phyloP scores from a whole-genome alignment of 192 early-diverging fungal genomes.

The Funneliformis mosseae region DNA sequence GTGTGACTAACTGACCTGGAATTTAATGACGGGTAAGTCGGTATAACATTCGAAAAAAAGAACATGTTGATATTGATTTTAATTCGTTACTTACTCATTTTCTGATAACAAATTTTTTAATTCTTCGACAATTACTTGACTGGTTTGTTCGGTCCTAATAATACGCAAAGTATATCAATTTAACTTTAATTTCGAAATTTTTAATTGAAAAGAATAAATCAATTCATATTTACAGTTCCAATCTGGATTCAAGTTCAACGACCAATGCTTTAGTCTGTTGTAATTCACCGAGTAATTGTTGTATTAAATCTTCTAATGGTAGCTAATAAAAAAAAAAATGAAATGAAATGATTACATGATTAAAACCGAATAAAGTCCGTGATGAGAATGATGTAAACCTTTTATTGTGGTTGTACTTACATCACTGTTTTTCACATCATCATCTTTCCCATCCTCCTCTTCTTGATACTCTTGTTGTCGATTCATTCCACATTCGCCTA shows the following conservation, averaged over 20 bases:
- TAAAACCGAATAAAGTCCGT: no score
- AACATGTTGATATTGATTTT: not conserved
- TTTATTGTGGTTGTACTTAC: not conserved
- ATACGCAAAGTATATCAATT: not conserved
- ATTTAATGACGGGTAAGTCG: no score
- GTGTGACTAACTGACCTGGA: not conserved
- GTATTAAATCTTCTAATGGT: not conserved
- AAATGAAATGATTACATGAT: no score
- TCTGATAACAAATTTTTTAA: conserved; percentile 9
- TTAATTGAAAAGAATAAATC: not conserved
- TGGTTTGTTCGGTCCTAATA: conserved; percentile 13
- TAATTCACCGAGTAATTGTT: not conserved
- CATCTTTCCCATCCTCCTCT: not conserved
- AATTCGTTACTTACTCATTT: not conserved
- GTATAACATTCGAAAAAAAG: no score
- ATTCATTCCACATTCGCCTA: not conserved
- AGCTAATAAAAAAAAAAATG: not conserved
- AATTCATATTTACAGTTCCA: conserved; percentile 5
- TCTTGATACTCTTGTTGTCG: not conserved
- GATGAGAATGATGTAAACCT: no score
- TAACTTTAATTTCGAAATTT: not conserved
- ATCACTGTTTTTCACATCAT: not conserved
- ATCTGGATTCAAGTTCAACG: not conserved
- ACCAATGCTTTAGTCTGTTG: conserved; percentile 6
- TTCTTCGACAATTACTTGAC: not conserved